Base-by-base conservation (phyloP, 2,329 filamentous ascomycete genomes). In the Diaporthe nobilis region DNA sequence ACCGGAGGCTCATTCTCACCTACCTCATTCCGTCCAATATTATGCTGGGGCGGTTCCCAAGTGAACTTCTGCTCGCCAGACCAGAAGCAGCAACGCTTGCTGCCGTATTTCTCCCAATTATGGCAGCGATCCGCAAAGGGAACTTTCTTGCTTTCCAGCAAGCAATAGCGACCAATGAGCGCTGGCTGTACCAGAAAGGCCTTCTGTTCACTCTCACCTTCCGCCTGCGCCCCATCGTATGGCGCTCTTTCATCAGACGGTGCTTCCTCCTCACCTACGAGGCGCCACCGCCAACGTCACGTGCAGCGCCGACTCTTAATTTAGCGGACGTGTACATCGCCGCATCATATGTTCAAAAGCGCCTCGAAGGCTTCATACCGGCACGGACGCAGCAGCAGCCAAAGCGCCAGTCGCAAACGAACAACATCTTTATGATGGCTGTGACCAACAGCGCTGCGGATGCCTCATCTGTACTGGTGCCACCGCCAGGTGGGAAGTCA, bases 1-100 rank as follows among this genome's bases (percentile, higher is more conserved):
- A 98, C 82, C 92, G 95, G 77, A 91, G 92, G 28, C 88, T 93
- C 72, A 96, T 98, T 76, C 91, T 98, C 51, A 94, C 94, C 58
- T 96, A 96, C 82, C 91, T 98, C 53, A 92, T 98, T 75, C 90
- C 95, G 1, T 90, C 92, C 79, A 98, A 98, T 82, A 88, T 98
- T 73, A 92, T 98, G 51, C 88, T 98, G 63, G 96, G 95, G 31
- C 92, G 95, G 42, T 95, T 98, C 78, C 96, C 96, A 1, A 93
- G 93, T 1, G 81, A 85, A 12, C 76, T 83, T 3, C 89, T 98
- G 1, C 90, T 97, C 60, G 85, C 89, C 53, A 90, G 93, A 1
- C 93, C 94, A 4, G 95, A 97, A 84, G 92, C 94, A 17, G 82
- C 82, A n/a, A 81, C 84, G 86, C 73, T 89, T 89, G 1, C 86